These are phyloP conservation scores for Beauveria sp. DNA, from an alignment of 2,329 filamentous ascomycete genomes.

Conservation along the genomic window DNA sequence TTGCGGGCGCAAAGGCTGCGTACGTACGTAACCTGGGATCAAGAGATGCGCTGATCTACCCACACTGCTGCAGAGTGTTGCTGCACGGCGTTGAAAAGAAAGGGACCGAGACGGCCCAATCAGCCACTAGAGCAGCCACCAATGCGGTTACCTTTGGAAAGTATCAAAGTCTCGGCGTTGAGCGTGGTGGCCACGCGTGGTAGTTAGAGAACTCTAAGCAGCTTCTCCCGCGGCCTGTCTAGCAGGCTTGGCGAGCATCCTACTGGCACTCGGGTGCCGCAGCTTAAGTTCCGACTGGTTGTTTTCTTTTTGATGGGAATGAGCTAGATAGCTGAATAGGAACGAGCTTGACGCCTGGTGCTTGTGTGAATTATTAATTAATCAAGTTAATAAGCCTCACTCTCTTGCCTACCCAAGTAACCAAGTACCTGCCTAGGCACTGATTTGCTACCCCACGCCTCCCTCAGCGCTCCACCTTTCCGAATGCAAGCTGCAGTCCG, in stretches of 20 bases:
- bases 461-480: conserved; percentile 4
- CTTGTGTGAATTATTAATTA: too few species aligned
- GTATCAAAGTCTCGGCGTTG: neutral
- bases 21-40: neutral
- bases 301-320: neutral
- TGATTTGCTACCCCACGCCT: neutral
- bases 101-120: neutral
- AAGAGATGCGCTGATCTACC: neutral
- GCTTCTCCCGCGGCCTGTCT: too few species aligned
- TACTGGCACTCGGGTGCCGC: neutral
- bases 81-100: neutral
- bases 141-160: too few species aligned
- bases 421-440: too few species aligned
- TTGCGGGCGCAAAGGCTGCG: neutral
- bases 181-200: neutral
- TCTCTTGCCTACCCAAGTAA: neutral
- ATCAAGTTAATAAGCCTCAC: neutral
- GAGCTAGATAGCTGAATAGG: too few species aligned
- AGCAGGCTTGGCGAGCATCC: neutral
- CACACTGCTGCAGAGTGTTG: neutral
- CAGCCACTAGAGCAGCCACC: neutral
- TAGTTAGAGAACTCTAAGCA: too few species aligned
- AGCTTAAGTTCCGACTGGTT: neutral
- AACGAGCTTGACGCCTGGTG: too few species aligned
- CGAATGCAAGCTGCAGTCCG: neutral